Conservation (phyloP, 2,329 filamentous ascomycete species). For the Colletotrichum chrysophilum region DNA sequence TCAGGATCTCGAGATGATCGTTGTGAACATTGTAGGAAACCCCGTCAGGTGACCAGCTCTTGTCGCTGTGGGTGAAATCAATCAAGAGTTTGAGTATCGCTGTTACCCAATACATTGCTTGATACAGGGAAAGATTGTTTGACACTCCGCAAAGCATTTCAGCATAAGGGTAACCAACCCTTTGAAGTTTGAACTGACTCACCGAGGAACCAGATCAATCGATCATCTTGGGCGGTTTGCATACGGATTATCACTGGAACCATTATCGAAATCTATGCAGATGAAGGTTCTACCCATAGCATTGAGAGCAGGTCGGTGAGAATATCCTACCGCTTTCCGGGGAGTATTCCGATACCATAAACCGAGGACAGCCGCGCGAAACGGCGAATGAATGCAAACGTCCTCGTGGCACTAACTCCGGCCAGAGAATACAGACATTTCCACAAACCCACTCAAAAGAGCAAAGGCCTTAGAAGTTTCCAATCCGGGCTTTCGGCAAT, state of each 20-base stretch:
- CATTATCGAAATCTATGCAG: background rate
- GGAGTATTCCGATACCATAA: background rate
- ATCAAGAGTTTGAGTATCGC: background rate
- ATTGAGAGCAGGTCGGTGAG: background rate
- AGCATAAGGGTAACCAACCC: too few relatives aligned
- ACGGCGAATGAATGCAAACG: rapidly evolving
- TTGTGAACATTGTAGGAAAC: rapidly evolving
- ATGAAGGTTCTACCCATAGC: background rate
- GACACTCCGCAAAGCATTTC: too few relatives aligned
- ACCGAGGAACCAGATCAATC: too few relatives aligned
- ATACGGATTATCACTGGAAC: background rate
- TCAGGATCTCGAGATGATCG: background rate
- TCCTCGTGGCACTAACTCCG: background rate
- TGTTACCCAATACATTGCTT: background rate
- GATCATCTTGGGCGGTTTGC: too few relatives aligned
- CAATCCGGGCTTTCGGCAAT: rapidly evolving
- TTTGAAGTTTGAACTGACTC: rapidly evolving
- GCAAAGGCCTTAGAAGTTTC: background rate
- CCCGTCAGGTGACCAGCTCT: background rate
- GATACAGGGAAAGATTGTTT: too few relatives aligned
- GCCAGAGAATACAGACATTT: background rate
- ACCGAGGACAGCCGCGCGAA: background rate
- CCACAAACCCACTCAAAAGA: background rate
- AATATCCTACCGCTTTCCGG: background rate
- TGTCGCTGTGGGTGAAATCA: rapidly evolving